These are phyloP conservation scores for Fraxinus angustifolia DNA, from an alignment of 305 asterid genomes.

Conservation along the genomic window DNA sequence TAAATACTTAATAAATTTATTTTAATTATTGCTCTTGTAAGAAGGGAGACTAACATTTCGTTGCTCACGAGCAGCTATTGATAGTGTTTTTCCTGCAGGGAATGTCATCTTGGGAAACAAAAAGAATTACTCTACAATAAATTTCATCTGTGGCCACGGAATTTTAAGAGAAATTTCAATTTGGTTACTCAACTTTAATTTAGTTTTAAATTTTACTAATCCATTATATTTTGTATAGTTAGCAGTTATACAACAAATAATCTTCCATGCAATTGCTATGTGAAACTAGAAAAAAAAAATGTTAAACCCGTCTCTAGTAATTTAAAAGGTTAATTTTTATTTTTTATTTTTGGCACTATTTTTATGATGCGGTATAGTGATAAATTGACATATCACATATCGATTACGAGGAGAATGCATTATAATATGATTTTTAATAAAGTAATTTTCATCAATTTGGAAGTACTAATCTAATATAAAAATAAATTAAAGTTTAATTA, in stretches of 20 bases:
- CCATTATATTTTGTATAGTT: too few relatives aligned
- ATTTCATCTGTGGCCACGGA: too few relatives aligned
- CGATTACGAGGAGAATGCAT: neutral
- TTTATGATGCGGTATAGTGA: too few relatives aligned
- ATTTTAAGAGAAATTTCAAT: too few relatives aligned
- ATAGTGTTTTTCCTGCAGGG: neutral
- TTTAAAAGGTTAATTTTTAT: too few relatives aligned
- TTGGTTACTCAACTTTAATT: too few relatives aligned
- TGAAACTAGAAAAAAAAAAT: neutral
- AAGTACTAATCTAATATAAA: neutral
- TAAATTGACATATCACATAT: neutral
- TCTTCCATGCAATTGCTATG: neutral
- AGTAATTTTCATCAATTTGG: too few relatives aligned
- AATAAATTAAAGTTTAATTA: neutral
- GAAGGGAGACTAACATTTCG: neutral
- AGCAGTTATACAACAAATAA: too few relatives aligned
- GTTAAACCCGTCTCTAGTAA: too few relatives aligned
- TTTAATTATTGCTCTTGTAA: neutral
- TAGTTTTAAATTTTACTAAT: too few relatives aligned
- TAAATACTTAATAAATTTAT: neutral
- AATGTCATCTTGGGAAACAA: neutral
- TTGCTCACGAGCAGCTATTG: neutral
- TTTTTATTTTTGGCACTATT: too few relatives aligned
- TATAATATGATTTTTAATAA: too few relatives aligned
- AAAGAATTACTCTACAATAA: neutral